Conservation (phyloP, 495 filamentous ascomycete species). For the Aspergillus wentii region DNA sequence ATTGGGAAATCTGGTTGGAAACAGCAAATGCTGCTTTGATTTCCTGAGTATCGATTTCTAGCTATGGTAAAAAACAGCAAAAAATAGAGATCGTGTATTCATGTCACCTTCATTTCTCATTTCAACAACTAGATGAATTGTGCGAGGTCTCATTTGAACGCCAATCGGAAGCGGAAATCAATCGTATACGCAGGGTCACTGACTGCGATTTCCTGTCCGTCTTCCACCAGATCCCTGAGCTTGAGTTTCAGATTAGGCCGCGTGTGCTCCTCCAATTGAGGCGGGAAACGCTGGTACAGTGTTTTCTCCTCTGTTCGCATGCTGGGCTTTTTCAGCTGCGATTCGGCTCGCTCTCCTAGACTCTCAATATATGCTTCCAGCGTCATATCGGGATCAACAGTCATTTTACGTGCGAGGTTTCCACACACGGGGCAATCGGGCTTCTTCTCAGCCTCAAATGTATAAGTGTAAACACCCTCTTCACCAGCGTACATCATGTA, state of each 20-base stretch:
- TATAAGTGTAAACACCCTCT: constrained; percentile 93
- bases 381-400: constrained; percentile 66
- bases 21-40: constrained; percentile 26
- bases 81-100: constrained; percentile 8
- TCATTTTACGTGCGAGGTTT: constrained; percentile 66
- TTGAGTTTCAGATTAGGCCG: constrained; percentile 76
- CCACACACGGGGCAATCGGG: constrained; percentile 94
- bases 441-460: constrained; percentile 88
- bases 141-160: constrained; percentile 27
- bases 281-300: constrained; percentile 83
- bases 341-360: constrained; percentile 75
- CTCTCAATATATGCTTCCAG: constrained; percentile 82
- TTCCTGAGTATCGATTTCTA: constrained; percentile 16
- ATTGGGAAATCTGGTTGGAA: constrained; percentile 22
- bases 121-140: background rate
- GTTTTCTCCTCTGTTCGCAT: constrained; percentile 76
- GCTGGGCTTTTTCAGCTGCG: constrained; percentile 86
- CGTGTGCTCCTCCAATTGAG: constrained; percentile 75
- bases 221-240: constrained; percentile 55
- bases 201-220: constrained; percentile 73
- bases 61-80: constrained; percentile 12
- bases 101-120: constrained; percentile 11
- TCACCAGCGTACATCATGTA: constrained; percentile 99
- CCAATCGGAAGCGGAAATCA: constrained; percentile 66
- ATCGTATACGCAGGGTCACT: constrained; percentile 75